Percentiles rank a stretch among this genome's conserved stretches.
Conservation (phyloP, 768 basidiomycete genomes). For the Epithele typhae region DNA sequence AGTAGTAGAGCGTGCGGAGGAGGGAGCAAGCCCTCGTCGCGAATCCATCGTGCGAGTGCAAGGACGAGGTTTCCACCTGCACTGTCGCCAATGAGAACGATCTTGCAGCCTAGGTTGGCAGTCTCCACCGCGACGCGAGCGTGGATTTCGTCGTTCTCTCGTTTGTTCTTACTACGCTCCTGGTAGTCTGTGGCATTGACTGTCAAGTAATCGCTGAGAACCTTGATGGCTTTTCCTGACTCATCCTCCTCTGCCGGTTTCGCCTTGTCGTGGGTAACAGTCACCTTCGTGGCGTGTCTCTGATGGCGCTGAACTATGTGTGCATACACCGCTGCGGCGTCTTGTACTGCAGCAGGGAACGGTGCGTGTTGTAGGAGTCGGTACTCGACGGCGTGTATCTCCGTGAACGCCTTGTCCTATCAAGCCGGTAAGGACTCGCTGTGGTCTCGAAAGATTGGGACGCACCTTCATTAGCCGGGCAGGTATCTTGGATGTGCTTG, state of each 20-base stretch:
- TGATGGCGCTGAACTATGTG: conserved; percentile 33
- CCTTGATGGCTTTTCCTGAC: background rate
- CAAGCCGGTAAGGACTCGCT: background rate
- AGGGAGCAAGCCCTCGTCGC: conserved; percentile 43
- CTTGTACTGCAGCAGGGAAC: conserved; percentile 50
- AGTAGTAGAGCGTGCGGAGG: conserved; percentile 43
- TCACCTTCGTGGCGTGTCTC: background rate
- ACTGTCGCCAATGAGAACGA: conserved; percentile 50
- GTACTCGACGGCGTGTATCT: conserved; percentile 44
- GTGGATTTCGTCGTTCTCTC: conserved; percentile 9
- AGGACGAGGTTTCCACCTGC: conserved; percentile 52
- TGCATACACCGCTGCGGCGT: conserved; percentile 49
- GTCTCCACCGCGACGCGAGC: conserved; percentile 4
- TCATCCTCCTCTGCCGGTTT: background rate
- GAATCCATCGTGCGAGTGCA: conserved; percentile 48
- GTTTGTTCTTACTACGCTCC: background rate
- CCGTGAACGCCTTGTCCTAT: conserved; percentile 30
- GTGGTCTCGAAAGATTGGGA: background rate
- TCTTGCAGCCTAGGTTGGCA: conserved; percentile 24
- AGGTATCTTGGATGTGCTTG: conserved; percentile 45
- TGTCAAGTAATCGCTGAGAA: conserved; percentile 4
- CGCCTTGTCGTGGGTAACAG: background rate
- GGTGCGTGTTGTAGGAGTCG: conserved; percentile 48
- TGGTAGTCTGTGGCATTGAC: conserved; percentile 8
- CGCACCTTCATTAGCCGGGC: conserved; percentile 40